Conservation (phyloP, 129 eudicot genomes). For the Chrysanthemum seticuspe region DNA sequence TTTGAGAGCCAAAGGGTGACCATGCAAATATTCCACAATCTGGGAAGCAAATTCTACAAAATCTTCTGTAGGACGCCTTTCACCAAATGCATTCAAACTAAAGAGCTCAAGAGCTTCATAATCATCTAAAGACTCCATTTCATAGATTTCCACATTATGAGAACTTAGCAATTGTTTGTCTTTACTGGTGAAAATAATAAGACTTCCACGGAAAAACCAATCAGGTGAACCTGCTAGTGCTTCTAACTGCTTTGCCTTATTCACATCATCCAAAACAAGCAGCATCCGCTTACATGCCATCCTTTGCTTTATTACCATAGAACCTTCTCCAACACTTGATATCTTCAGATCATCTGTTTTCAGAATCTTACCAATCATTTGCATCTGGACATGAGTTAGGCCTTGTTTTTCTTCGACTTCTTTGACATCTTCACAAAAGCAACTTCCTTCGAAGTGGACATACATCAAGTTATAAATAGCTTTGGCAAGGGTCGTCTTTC, state of each 20-base stretch:
- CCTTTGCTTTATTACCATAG: too few relatives aligned
- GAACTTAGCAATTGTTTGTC: conserved; percentile 24
- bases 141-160: conserved; percentile 5
- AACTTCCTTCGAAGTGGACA: too few relatives aligned
- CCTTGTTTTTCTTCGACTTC: too few relatives aligned
- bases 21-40: conserved; percentile 6
- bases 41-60: background rate
- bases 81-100: background rate
- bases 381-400: too few relatives aligned
- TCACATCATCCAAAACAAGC: too few relatives aligned
- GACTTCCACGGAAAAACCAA: background rate
- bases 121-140: background rate
- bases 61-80: background rate
- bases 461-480: too few relatives aligned
- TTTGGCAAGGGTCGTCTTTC: too few relatives aligned
- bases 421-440: too few relatives aligned
- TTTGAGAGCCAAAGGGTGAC: conserved; percentile 25
- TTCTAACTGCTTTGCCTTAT: background rate
- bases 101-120: conserved; percentile 11
- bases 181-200: conserved; percentile 14
- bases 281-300: too few relatives aligned
- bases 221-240: conserved; percentile 19
- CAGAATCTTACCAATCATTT: too few relatives aligned
- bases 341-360: too few relatives aligned
- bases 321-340: too few relatives aligned